Base-by-base conservation (phyloP, 257 asterid genomes). In the Coffea canephora region DNA sequence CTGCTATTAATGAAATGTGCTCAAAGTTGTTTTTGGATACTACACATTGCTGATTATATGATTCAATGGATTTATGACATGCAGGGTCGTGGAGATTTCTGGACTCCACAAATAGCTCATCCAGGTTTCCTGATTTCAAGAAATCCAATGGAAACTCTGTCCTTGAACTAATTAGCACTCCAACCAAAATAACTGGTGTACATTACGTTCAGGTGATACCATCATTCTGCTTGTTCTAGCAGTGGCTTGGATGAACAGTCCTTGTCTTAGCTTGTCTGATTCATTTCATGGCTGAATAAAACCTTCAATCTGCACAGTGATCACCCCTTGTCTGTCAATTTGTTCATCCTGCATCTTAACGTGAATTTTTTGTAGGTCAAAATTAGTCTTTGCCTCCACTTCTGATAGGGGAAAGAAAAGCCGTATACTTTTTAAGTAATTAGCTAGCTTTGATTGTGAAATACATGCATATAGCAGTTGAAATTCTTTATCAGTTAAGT, bases 151-250 rank as follows among this genome's bases (percentile, higher is more conserved):
- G 99, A 48, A 88, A 90, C 83, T 90, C 96, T 61, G 84, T 92
- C 76, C 77, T 96, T 78, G 99, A 96, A 88, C 87, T 96, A 89
- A 85, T 92, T 77, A 92, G 97, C 79, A 85, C 93, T 27, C 97
- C 95, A 65, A 96, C 99, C 75, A 96, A 96, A 89, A 91, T 96
- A 79, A 89, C 90, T 61, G 99, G 98, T 74, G 99, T 96, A 76
- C 99, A 96, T 89, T 96, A 94, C 89, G 94, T 96, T 85, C 98
- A 96, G 97, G 99, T 93, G 86, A 75, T 75, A 31, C 85, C 83
- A 52, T 83, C 78, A 41, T 80, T 77, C 67, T 55, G 73, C 50
- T 76, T 43, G 14, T 80, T 54, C 76, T 25, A 6, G 18, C 57
- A 8, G 16, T 54, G 66, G 64, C 36, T 27, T 46, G 64, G n/a